These are phyloP conservation scores for Raffaelea albimanens DNA, from an alignment of 2,329 filamentous ascomycete species.

Conservation along the genomic window DNA sequence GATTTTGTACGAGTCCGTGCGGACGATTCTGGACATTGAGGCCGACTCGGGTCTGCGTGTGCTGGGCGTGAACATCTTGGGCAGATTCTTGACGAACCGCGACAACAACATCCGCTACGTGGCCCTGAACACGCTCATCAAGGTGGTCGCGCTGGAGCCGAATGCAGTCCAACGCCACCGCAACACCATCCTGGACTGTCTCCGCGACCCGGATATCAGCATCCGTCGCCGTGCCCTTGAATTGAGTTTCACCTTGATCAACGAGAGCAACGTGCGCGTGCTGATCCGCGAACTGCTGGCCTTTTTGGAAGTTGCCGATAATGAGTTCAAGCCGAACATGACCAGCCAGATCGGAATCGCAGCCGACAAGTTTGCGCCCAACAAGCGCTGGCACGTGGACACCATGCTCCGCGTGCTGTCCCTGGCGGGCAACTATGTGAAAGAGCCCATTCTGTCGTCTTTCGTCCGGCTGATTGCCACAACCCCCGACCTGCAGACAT, in stretches of 20 bases:
- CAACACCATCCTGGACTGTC: conserved; percentile 93
- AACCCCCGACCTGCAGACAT: conserved; percentile 88
- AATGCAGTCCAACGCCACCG: conserved; percentile 95
- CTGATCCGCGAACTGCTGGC: conserved; percentile 87
- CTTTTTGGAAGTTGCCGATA: conserved; percentile 94
- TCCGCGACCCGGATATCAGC: conserved; percentile 95
- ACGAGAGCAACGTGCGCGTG: conserved; percentile 90
- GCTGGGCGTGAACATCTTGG: conserved; percentile 93
- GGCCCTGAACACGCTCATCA: conserved; percentile 92
- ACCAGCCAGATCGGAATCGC: conserved; percentile 96
- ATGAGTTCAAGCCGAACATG: conserved; percentile 98
- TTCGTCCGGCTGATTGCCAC: conserved; percentile 94
- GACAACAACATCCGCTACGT: conserved; percentile 99
- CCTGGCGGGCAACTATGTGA: conserved; percentile 91
- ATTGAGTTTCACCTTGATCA: conserved; percentile 95
- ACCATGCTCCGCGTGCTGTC: conserved; percentile 93
- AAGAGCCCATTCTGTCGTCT: conserved; percentile 93
- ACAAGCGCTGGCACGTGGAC: conserved; percentile 97
- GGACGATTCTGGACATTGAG: conserved; percentile 96
- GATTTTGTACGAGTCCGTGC: conserved; percentile 92
- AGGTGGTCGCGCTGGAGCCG: conserved; percentile 94
- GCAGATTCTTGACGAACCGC: conserved; percentile 91
- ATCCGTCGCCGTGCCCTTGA: conserved; percentile 92
- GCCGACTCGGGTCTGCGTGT: conserved; percentile 92
- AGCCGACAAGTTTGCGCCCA: conserved; percentile 89